Base-by-base conservation (phyloP, 1,139 yeast species). In the Pichia sp. region DNA sequence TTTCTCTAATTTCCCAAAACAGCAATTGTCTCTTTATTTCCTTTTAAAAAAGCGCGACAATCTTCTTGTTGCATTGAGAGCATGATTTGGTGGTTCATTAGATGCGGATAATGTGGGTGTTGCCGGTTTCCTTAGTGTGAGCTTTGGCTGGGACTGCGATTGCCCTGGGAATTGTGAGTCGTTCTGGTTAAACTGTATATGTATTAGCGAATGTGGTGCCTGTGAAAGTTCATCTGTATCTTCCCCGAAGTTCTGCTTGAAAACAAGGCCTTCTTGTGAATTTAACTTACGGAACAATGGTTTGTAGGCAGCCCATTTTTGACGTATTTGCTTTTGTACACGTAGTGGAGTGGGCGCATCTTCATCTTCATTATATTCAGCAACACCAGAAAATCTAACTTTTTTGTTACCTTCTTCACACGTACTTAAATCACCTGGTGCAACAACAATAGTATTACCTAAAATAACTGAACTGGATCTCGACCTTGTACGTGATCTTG, bases 311-410 rank as follows among this genome's bases (percentile, higher is more conserved):
- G 62, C 71, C 64, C 63, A 60, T 39, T 58, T 59, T 43, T 60
- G 63, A 36, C 71, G 68, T 43, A 76, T 59, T 36, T 76, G 74
- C 40, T 69, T 67, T 50, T 67, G 68, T 34, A 76, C 63, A 49
- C 71, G 73, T 41, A 66, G 68, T 3, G 77, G 60, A 3, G 66
- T 64, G 1, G 81, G 82, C 0, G 76, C 77, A 61, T 77, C 82
- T 55, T 77, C 82, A 9, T 71, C 76, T 35, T 69, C 77, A 1
- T 71, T 58, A 51, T 74, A 77, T 42, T 67, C 74, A 0, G 76
- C 69, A 3, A 77, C 81, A 1, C 81, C 81, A 4, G 63, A 62
- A 51, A 77, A 77, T 33, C 82, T 59, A 6, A 77, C 81, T 49
- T 63, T 71, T 51, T 74, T 76, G n/a, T 6, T 55, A 51, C 28